Percentiles rank a stretch among this genome's conserved stretches.
Evolutionary conservation across 2,329 filamentous ascomycete species (phyloP).

Genomic region (Diplocarpon rosae): DNA sequence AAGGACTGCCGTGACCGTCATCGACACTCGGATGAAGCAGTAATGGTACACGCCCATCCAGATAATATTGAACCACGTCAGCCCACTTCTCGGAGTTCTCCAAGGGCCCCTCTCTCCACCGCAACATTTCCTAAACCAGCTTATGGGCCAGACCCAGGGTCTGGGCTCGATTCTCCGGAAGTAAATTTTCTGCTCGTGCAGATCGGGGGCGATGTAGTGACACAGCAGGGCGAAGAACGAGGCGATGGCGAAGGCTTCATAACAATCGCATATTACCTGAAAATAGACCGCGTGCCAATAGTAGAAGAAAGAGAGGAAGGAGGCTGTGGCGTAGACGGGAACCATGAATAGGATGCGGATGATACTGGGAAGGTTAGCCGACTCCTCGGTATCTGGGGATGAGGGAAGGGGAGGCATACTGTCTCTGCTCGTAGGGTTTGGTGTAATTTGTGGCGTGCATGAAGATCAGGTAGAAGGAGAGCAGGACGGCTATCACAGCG

Average conservation of each 20-base stretch:
- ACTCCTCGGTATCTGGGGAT: neutral
- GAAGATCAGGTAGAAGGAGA: slow-evolving; percentile 46
- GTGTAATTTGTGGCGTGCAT: slow-evolving; percentile 51
- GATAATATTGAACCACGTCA: slow-evolving; percentile 86
- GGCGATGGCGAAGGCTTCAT: slow-evolving; percentile 80
- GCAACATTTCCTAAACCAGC: slow-evolving; percentile 58
- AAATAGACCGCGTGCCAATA: slow-evolving; percentile 75
- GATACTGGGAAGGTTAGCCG: slow-evolving; percentile 37
- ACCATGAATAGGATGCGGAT: slow-evolving; percentile 86
- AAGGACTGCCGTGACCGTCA: slow-evolving; percentile 68
- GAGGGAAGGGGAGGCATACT: slow-evolving; percentile 30
- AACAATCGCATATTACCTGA: slow-evolving; percentile 70
- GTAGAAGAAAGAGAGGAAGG: slow-evolving; percentile 61
- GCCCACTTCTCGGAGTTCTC: slow-evolving; percentile 64
- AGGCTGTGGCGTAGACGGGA: slow-evolving; percentile 65
- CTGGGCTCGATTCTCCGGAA: slow-evolving; percentile 59
- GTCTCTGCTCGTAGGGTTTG: slow-evolving; percentile 47
- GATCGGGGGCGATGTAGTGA: slow-evolving; percentile 64
- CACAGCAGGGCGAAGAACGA: slow-evolving; percentile 79
- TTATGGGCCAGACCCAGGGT: slow-evolving; percentile 65
- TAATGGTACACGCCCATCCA: slow-evolving; percentile 81
- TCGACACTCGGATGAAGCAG: slow-evolving; percentile 67
- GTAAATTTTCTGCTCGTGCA: slow-evolving; percentile 73
- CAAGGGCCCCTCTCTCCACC: slow-evolving; percentile 58
- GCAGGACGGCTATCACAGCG: slow-evolving; percentile 38